phyloP scores from a whole-genome alignment of 1,284 basidiomycete genomes.

The Rhodotorula glutinis region DNA sequence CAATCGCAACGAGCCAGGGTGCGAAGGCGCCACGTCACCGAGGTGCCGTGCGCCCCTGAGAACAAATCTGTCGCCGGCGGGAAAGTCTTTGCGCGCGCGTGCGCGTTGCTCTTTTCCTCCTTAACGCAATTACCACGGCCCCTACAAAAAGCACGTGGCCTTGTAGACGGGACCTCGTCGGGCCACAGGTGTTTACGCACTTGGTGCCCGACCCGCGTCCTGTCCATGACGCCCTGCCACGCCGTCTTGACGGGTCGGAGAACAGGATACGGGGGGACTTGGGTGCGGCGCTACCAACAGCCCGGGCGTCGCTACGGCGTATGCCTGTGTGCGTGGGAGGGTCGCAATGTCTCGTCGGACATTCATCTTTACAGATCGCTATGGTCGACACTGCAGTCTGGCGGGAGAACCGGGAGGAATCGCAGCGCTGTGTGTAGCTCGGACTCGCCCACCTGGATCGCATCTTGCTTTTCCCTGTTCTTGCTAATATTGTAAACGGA shows the following conservation, averaged over 20 bases:
- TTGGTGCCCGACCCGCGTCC: conserved; percentile 9
- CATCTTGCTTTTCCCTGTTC: too few species aligned
- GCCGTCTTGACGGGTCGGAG: conserved; percentile 30
- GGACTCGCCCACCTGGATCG: too few species aligned
- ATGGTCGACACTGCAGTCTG: too few species aligned
- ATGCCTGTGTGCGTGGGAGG: conserved; percentile 31
- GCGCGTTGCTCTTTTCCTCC: neutral
- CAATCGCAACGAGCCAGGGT: too few species aligned
- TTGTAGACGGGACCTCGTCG: conserved; percentile 5
- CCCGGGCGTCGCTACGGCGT: conserved; percentile 2
- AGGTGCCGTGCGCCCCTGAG: too few species aligned
- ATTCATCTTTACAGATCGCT: neutral
- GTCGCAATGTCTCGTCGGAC: conserved; percentile 38
- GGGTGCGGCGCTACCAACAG: conserved; percentile 32
- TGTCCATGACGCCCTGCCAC: conserved; percentile 6
- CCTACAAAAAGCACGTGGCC: conserved; percentile 31
- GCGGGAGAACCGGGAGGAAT: too few species aligned
- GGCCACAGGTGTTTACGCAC: too few species aligned
- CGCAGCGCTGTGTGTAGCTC: too few species aligned
- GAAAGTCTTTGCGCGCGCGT: neutral
- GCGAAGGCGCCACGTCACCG: too few species aligned
- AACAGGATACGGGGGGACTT: conserved; percentile 24
- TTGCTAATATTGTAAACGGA: too few species aligned
- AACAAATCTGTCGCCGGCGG: neutral
- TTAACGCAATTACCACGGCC: conserved; percentile 26